These are phyloP conservation scores for Penicillium hesseltinei DNA, from an alignment of 2,329 filamentous ascomycete species.

Conservation along the genomic window DNA sequence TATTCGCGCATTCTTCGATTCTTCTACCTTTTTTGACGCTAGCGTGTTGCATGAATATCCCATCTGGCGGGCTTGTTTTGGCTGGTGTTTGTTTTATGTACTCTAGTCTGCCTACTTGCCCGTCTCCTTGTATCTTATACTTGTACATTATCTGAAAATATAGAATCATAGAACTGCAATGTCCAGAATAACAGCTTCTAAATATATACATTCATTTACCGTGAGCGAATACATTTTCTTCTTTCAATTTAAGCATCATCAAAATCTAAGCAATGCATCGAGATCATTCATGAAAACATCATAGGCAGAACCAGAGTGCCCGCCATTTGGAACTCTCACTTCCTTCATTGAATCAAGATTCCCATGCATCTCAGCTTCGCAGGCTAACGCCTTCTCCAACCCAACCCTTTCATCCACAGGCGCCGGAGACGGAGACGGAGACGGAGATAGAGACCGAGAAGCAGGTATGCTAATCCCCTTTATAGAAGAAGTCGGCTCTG, in stretches of 20 bases:
- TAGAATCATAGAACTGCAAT: slow-evolving; percentile 12
- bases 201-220: neutral
- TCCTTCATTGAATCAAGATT: neutral
- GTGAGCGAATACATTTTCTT: neutral
- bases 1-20: neutral
- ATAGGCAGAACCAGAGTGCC: neutral
- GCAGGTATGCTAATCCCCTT: neutral
- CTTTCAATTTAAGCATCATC: neutral
- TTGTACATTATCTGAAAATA: slow-evolving; percentile 13
- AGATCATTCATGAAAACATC: slow-evolving; percentile 8
- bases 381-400: neutral
- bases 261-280: slow-evolving; percentile 10
- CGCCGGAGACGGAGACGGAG: neutral
- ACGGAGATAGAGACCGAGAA: neutral
- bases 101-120: slow-evolving; percentile 7
- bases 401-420: neutral
- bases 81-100: slow-evolving; percentile 9
- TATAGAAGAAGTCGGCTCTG: neutral
- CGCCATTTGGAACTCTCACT: neutral
- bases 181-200: neutral
- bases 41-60: slow-evolving; percentile 22
- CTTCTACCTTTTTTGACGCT: slow-evolving; percentile 16
- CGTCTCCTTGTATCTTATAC: slow-evolving; percentile 18
- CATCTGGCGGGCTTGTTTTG: slow-evolving; percentile 9
- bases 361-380: neutral